These are phyloP conservation scores for Pilatotrama ljubarskyi DNA, from an alignment of 768 basidiomycete species.

Conservation along the genomic window DNA sequence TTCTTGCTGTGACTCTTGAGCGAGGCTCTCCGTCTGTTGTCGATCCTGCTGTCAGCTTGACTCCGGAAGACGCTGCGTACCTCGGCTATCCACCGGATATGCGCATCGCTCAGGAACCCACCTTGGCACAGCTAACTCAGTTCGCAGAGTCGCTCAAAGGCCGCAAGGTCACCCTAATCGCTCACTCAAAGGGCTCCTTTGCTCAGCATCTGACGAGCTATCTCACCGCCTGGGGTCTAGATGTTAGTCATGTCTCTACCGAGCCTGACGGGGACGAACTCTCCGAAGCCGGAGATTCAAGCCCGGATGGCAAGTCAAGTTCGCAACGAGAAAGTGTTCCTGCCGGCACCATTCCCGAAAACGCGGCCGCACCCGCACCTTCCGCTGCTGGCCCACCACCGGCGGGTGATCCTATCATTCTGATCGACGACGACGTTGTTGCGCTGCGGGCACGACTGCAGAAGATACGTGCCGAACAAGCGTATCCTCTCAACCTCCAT, in stretches of 20 bases:
- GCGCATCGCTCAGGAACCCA: constrained; percentile 66
- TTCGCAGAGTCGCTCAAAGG: constrained; percentile 86
- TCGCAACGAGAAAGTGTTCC: neutral
- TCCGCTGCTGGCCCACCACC: constrained; percentile 11
- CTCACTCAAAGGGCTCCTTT: constrained; percentile 84
- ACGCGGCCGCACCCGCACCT: constrained; percentile 8
- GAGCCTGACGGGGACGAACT: constrained; percentile 52
- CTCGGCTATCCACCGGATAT: constrained; percentile 47
- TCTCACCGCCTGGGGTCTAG: constrained; percentile 93
- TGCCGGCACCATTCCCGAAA: neutral
- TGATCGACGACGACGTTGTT: constrained; percentile 91
- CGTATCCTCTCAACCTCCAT: constrained; percentile 40
- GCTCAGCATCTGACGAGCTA: constrained; percentile 93
- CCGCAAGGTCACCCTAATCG: constrained; percentile 81
- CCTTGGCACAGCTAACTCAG: constrained; percentile 69
- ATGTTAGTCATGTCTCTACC: constrained; percentile 76
- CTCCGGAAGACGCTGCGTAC: constrained; percentile 49
- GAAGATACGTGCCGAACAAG: constrained; percentile 60
- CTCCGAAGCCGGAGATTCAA: constrained; percentile 24
- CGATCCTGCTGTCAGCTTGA: constrained; percentile 39
- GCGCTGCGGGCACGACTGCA: constrained; percentile 76
- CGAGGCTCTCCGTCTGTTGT: constrained; percentile 51
- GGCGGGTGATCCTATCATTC: constrained; percentile 58
- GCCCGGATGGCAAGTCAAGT: neutral
- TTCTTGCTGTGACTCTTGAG: constrained; percentile 65